These are phyloP conservation scores for Aureobasidium lini DNA, from an alignment of 2,329 filamentous ascomycete genomes.

Conservation along the genomic window DNA sequence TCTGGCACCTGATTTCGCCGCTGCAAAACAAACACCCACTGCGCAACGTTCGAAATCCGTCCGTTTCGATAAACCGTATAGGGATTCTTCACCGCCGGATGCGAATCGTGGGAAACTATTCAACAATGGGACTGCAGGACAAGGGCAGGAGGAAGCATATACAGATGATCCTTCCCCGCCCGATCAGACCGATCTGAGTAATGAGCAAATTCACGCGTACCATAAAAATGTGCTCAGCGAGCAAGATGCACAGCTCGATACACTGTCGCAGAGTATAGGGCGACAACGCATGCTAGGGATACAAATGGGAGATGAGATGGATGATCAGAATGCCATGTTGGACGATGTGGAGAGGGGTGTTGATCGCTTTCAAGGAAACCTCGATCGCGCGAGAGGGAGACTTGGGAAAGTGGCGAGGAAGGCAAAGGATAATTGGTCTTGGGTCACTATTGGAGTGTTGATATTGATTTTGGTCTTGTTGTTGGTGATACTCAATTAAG, in stretches of 20 bases:
- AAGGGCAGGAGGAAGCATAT: conserved; percentile 40
- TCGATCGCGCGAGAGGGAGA: conserved; percentile 66
- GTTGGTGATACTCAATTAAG: conserved; percentile 40
- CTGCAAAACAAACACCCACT: conserved; percentile 37
- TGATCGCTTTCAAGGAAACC: conserved; percentile 68
- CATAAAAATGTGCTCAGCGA: conserved; percentile 75
- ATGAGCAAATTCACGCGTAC: conserved; percentile 79
- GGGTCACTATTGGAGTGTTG: conserved; percentile 70
- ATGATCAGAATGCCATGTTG: conserved; percentile 78
- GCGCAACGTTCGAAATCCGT: conserved; percentile 58
- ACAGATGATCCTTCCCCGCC: conserved; percentile 47
- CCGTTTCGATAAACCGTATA: conserved; percentile 62
- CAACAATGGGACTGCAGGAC: conserved; percentile 12
- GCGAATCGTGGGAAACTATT: conserved; percentile 52
- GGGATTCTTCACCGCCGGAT: conserved; percentile 32
- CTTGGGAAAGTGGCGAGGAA: conserved; percentile 65
- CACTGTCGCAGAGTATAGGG: conserved; percentile 74
- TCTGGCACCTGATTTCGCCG: conserved; percentile 56
- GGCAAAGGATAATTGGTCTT: conserved; percentile 79
- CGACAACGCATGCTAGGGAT: conserved; percentile 88
- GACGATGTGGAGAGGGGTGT: conserved; percentile 81
- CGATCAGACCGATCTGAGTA: conserved; percentile 56
- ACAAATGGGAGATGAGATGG: conserved; percentile 92
- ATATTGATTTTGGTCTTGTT: conserved; percentile 76
- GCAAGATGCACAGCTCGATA: conserved; percentile 90